Evolutionary conservation across 164 flowering plant species (phyloP), one percentile per base, ranked within the genome.

Genomic region (Dillenia suffruticosa): DNA sequence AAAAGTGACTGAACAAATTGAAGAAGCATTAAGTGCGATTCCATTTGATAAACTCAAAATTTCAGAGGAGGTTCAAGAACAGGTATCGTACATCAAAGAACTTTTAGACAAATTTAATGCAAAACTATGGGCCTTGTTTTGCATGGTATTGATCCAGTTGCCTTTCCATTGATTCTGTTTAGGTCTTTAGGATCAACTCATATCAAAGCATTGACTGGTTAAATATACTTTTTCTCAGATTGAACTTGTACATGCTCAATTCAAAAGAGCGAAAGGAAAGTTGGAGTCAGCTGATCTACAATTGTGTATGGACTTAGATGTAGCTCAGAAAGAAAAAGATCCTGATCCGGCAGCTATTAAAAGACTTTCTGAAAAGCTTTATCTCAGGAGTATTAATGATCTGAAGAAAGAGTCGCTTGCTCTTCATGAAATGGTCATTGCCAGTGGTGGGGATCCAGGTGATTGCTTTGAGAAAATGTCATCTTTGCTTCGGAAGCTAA

Each of bases 241-340:
- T 72, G 89, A 82, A 71, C 94, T 93, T 16, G 92, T 93, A 56
- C 97, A 85, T 70, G 68, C 82, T 49, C 98, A 93, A 73, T 87
- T 90, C 59, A 82, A 55, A 70, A 77, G 98, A 72, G 94, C 97
- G 49, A 87, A 79, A 72, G 86, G 60, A 64, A 75, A 67, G 72
- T 66, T 56, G 61, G 96, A 84, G 40, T 55, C 80, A 0, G 76
- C 77, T 58, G 96, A 93, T 73, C 11, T 64, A 46, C 83, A 85
- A 58, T 69, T 90, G n/a, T 74, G 68, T 14, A 56, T 54, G 74
- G 98, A 92, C 67, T 71, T 92, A 61, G 71, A 74, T 22, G 55
- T 72, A 17, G 96, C 81, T 32, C 75, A 63, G 61, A 68, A 63
- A 56, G 88, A 81, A 60, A 77, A 65, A 32, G 84, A 87, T 1